Evolutionary conservation across 2,329 filamentous ascomycete genomes (phyloP).

Genomic region (Xylariaceae sp.): DNA sequence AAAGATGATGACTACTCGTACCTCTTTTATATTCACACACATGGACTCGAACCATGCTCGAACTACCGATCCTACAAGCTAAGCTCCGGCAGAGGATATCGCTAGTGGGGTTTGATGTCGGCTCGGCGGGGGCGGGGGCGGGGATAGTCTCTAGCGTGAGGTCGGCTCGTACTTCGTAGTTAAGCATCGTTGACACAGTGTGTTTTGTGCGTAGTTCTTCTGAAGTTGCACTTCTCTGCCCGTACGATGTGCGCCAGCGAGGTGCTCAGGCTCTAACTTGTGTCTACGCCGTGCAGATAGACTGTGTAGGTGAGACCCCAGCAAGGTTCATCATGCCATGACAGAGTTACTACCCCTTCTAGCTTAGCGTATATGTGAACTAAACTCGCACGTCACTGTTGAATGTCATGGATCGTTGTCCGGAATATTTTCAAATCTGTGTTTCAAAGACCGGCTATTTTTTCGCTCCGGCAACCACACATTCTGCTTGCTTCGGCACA

Average conservation of each 20-base stretch:
- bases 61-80: too few species aligned
- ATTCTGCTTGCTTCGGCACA: background rate
- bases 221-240: background rate
- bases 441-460: background rate
- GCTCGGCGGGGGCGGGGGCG: too few species aligned
- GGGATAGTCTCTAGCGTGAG: background rate
- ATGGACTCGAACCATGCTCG: too few species aligned
- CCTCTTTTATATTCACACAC: background rate
- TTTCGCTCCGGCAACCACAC: background rate
- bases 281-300: too few species aligned
- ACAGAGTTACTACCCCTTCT: background rate
- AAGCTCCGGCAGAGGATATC: too few species aligned
- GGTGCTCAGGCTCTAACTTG: too few species aligned
- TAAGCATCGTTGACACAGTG: background rate
- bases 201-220: background rate
- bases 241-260: background rate
- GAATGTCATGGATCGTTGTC: too few species aligned
- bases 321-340: background rate
- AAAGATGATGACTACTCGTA: background rate
- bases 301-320: too few species aligned
- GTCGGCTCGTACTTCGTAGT: too few species aligned
- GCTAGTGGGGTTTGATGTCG: too few species aligned
- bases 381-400: too few species aligned
- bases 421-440: background rate
- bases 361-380: background rate